These are phyloP conservation scores for Plasmopara halstedii DNA, from an alignment of 352 stramenopile genomes.

Conservation along the genomic window DNA sequence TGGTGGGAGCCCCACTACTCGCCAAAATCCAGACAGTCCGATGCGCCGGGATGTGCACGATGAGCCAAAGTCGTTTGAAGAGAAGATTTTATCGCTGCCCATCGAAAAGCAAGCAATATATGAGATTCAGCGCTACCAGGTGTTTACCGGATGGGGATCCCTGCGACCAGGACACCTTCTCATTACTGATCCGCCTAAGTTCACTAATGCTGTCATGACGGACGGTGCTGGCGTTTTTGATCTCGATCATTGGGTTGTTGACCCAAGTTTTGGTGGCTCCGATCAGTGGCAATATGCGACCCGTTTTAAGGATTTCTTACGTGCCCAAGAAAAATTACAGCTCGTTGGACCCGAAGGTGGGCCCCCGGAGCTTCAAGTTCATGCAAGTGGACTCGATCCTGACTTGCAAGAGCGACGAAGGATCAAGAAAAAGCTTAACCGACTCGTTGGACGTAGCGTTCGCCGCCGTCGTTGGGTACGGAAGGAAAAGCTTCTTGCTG, in stretches of 20 bases:
- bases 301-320: constrained; percentile 79
- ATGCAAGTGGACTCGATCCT: constrained; percentile 17
- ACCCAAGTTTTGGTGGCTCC: constrained; percentile 55
- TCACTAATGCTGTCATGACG: constrained; percentile 71
- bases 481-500: constrained; percentile 59
- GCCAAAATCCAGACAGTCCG: constrained; percentile 21
- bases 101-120: constrained; percentile 65
- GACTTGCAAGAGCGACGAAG: constrained; percentile 47
- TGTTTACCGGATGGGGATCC: constrained; percentile 78
- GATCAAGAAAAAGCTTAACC: constrained; percentile 79
- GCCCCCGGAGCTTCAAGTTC: constrained; percentile 10
- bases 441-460: constrained; percentile 70
- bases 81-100: constrained; percentile 44
- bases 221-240: constrained; percentile 53
- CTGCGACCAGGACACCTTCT: constrained; percentile 68
- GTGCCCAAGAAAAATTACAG: constrained; percentile 41
- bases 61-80: constrained; percentile 48
- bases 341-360: constrained; percentile 14
- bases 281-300: constrained; percentile 84
- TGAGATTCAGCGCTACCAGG: constrained; percentile 80
- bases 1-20: constrained; percentile 16
- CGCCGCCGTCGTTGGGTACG: constrained; percentile 73
- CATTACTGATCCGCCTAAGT: constrained; percentile 63
- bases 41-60: constrained; percentile 12
- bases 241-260: constrained; percentile 69